Conservation (phyloP, 2,329 filamentous ascomycete species). For the Penicillium sclerotiorum region DNA sequence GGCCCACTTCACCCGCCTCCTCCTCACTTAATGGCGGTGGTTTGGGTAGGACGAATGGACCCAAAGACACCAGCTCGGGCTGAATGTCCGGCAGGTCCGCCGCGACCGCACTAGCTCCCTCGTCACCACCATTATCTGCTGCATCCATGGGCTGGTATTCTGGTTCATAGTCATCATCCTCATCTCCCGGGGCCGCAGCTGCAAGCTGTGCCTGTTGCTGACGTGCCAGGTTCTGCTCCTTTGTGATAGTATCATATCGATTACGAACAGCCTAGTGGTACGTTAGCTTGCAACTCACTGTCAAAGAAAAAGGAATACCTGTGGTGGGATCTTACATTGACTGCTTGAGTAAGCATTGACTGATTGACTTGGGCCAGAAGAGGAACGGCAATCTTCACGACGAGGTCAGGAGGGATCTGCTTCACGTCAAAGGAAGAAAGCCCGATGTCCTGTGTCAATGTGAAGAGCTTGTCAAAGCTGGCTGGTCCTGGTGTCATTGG, state of each 20-base stretch:
- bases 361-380: constrained; percentile 73
- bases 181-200: constrained; percentile 52
- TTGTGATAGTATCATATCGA: constrained; percentile 41
- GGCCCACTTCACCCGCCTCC: constrained; percentile 72
- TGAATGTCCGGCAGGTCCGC: constrained; percentile 74
- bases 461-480: constrained; percentile 82
- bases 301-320: background rate
- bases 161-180: constrained; percentile 92
- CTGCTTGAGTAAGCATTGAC: constrained; percentile 69
- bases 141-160: constrained; percentile 74
- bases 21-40: constrained; percentile 73
- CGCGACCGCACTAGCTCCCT: constrained; percentile 68
- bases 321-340: constrained; percentile 68
- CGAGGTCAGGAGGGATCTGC: constrained; percentile 71
- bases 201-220: constrained; percentile 31
- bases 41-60: constrained; percentile 76
- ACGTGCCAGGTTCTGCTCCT: constrained; percentile 38
- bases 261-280: constrained; percentile 39
- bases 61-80: constrained; percentile 62
- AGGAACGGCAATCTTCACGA: constrained; percentile 79
- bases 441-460: constrained; percentile 73
- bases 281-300: constrained; percentile 1
- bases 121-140: constrained; percentile 24
- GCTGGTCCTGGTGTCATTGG: constrained; percentile 75
- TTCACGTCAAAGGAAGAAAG: constrained; percentile 82